Percentiles rank a stretch among this genome's conserved stretches.
These are phyloP conservation scores for Zea mays DNA, from an alignment of 176 grass and related monocot species.

Conservation along the genomic window Zm-B73-REFERENCE-NAM-5.0 NC_050096.1:263760501-263761000, in stretches of 20 bases:
- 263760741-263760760: not conserved
- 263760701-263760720: slow-evolving; percentile 34
- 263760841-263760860: too few relatives aligned
- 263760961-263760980: too few relatives aligned
- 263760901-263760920: too few relatives aligned
- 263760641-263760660: not conserved
- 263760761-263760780: not conserved
- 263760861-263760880: too few relatives aligned
- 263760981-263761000: too few relatives aligned
- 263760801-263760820: too few relatives aligned
- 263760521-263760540: not conserved
- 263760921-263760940: too few relatives aligned
- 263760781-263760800: too few relatives aligned
- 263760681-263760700: not conserved
- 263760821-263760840: too few relatives aligned
- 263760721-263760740: slow-evolving; percentile 11
- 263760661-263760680: not conserved
- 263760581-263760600: not conserved
- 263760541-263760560: not conserved
- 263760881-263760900: too few relatives aligned
- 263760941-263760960: too few relatives aligned
- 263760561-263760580: not conserved
- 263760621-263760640: not conserved
- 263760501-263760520: not conserved
- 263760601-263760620: not conserved